Percentiles rank a stretch among this genome's conserved stretches.
Evolutionary conservation across 2,329 filamentous ascomycete species (phyloP).

Genomic region (Paecilomyces fulvus): DNA sequence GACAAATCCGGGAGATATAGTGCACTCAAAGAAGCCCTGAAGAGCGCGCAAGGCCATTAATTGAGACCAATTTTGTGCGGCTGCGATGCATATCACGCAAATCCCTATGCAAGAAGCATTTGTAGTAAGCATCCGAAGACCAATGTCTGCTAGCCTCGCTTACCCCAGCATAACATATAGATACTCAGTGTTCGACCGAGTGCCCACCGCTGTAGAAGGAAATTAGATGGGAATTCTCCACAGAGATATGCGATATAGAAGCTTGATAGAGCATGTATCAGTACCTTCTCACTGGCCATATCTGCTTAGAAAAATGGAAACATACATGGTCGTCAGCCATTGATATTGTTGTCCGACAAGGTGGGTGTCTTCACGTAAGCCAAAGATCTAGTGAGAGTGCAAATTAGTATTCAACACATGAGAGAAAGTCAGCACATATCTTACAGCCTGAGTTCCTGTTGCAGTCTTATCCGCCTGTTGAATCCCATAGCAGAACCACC

Average conservation of each 20-base stretch:
- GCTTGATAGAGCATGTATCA: not conserved
- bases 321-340: not conserved
- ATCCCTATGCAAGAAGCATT: not conserved
- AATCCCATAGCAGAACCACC: not conserved
- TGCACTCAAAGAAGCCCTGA: not conserved
- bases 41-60: not conserved
- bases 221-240: conserved; percentile 26
- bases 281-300: not conserved
- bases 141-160: not conserved
- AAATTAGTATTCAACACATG: not conserved
- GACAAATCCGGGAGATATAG: not conserved
- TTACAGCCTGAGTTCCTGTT: not conserved
- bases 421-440: not conserved
- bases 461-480: not conserved
- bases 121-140: not conserved
- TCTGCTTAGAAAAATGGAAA: not conserved
- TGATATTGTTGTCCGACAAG: not conserved
- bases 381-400: not conserved
- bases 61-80: conserved; percentile 21
- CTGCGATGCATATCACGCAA: conserved; percentile 8
- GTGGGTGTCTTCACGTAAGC: not conserved
- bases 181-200: not conserved
- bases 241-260: conserved; percentile 22
- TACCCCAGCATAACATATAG: conserved; percentile 17
- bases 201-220: conserved; percentile 17